Evolutionary conservation across 805 yeast species (phyloP).

Genomic region (Nakazawaea holstii): DNA sequence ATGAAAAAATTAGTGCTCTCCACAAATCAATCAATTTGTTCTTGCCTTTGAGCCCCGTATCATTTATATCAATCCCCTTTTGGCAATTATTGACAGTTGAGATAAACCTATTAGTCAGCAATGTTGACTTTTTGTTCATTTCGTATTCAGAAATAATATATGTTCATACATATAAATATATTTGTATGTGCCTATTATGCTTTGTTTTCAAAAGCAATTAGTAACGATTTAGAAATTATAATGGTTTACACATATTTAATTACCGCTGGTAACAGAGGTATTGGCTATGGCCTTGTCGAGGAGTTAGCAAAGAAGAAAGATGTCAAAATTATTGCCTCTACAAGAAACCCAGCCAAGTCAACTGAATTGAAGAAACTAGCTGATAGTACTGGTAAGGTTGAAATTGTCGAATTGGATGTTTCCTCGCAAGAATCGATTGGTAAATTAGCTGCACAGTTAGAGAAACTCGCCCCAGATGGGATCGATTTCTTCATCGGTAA

Average conservation of each 20-base stretch:
- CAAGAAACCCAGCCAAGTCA: slow-evolving; percentile 5
- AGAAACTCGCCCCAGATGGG: slow-evolving; percentile 13
- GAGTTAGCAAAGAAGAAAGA: not conserved
- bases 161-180: too few species aligned
- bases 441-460: slow-evolving; percentile 13
- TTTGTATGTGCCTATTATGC: too few species aligned
- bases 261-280: not conserved
- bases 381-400: slow-evolving; percentile 14
- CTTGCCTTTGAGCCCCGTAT: too few species aligned
- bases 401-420: slow-evolving; percentile 19
- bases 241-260: not conserved
- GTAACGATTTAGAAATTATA: too few species aligned
- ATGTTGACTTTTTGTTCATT: too few species aligned
- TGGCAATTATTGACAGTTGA: too few species aligned
- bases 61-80: too few species aligned
- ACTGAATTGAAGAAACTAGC: slow-evolving; percentile 16
- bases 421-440: slow-evolving; percentile 16
- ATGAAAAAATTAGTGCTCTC: too few species aligned
- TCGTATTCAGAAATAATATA: too few species aligned
- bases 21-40: too few species aligned
- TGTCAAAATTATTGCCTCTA: not conserved
- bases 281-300: not conserved
- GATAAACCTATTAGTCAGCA: too few species aligned
- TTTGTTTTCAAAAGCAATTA: too few species aligned
- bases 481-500: slow-evolving; percentile 31